These are phyloP conservation scores for Triticum dicoccoides DNA, from an alignment of 176 grass and related monocot genomes.

Conservation along the genomic window DNA sequence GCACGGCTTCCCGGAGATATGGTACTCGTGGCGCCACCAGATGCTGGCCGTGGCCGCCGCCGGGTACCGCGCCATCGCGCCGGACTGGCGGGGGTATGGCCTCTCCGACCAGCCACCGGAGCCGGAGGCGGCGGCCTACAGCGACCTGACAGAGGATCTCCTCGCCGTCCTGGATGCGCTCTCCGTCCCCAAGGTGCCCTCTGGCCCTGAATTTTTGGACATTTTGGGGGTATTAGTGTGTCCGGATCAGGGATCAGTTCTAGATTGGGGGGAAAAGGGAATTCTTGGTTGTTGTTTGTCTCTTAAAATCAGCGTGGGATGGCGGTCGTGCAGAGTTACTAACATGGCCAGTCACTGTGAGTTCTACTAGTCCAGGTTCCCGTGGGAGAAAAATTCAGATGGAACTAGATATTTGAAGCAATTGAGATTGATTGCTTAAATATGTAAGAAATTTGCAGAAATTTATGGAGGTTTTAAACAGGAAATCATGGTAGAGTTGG, in stretches of 20 bases:
- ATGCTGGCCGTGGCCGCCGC: constrained; percentile 43
- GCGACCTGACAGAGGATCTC: constrained; percentile 38
- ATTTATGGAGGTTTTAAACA: background rate
- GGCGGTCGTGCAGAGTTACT: no score
- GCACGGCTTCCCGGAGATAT: constrained; percentile 56
- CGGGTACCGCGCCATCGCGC: constrained; percentile 42
- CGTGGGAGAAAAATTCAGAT: background rate
- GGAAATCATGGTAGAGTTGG: background rate
- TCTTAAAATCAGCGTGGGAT: background rate
- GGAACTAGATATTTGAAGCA: background rate
- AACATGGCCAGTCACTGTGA: no score
- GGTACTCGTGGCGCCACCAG: constrained; percentile 57
- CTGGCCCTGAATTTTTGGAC: background rate
- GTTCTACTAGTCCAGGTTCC: no score
- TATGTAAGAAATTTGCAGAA: background rate
- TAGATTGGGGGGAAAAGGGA: background rate
- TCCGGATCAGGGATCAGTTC: background rate
- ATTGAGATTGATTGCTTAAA: background rate
- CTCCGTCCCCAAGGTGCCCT: constrained; percentile 22
- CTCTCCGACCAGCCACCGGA: constrained; percentile 33
- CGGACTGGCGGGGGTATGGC: constrained; percentile 50
- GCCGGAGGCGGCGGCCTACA: constrained; percentile 2
- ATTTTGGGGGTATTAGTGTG: background rate
- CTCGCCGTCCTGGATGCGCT: constrained; percentile 38
- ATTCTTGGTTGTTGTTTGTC: background rate